phyloP scores from a whole-genome alignment of 106 monocot species.

The Vanilla planifolia region DNA sequence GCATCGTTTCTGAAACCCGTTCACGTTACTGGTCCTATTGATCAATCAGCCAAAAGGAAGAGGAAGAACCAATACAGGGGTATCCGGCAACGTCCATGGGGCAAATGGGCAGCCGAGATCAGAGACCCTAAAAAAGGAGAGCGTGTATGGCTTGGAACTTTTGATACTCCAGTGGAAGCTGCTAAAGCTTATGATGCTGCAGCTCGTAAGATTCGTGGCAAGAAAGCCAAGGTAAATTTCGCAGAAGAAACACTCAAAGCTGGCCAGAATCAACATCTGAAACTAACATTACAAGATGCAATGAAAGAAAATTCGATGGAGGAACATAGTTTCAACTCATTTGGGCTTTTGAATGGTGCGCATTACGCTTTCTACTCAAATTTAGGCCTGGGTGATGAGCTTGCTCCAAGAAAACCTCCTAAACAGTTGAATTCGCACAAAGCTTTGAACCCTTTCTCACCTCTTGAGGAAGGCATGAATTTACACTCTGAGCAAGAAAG shows the following conservation, averaged over 20 bases:
- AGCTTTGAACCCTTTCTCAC: background rate
- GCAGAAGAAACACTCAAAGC: conserved; percentile 10
- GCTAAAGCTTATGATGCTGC: conserved; percentile 49
- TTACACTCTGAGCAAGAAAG: conserved; percentile 40
- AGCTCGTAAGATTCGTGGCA: conserved; percentile 49
- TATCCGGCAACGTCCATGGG: conserved; percentile 55
- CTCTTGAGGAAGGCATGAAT: conserved; percentile 1
- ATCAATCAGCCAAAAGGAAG: conserved; percentile 36
- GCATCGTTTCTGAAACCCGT: conserved; percentile 8
- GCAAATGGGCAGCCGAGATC: conserved; percentile 76
- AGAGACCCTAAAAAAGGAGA: conserved; percentile 59
- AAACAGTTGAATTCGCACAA: too few relatives aligned
- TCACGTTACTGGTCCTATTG: conserved; percentile 13
- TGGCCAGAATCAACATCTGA: background rate
- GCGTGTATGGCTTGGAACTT: conserved; percentile 70
- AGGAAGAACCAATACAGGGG: conserved; percentile 41
- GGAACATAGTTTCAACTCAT: conserved; percentile 5
- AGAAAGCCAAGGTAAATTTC: conserved; percentile 65
- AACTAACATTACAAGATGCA: background rate
- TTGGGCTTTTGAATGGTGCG: conserved; percentile 10
- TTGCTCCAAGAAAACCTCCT: conserved; percentile 4
- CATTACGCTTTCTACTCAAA: conserved; percentile 11
- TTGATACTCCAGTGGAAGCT: conserved; percentile 56
- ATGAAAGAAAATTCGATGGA: conserved; percentile 11
- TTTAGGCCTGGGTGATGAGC: conserved; percentile 20